phyloP scores from a whole-genome alignment of 805 yeast species.

The Nematodospora valgi region DNA sequence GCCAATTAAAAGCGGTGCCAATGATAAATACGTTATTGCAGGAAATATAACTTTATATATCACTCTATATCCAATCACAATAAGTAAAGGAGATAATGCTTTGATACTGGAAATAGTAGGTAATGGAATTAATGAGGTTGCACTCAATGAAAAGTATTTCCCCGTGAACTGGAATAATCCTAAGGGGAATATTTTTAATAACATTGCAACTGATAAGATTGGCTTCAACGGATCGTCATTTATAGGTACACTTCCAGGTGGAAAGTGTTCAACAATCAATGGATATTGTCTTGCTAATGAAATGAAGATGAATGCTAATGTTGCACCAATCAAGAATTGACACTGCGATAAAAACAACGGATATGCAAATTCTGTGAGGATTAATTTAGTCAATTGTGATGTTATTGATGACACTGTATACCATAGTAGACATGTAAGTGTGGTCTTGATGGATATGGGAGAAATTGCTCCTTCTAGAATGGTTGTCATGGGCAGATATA shows the following conservation, averaged over 20 bases:
- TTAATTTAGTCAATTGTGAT: conserved; percentile 59
- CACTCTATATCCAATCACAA: conserved; percentile 53
- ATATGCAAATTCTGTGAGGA: conserved; percentile 51
- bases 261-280: conserved; percentile 36
- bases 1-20: conserved; percentile 51
- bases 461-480: too few relatives aligned
- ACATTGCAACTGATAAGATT: conserved; percentile 24
- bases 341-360: conserved; percentile 65
- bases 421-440: conserved; percentile 53
- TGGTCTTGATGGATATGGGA: conserved; percentile 34
- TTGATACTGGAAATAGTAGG: conserved; percentile 71
- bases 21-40: conserved; percentile 46
- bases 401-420: conserved; percentile 60
- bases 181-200: conserved; percentile 54
- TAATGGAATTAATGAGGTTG: conserved; percentile 62
- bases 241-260: conserved; percentile 53
- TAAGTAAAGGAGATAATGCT: conserved; percentile 61
- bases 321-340: conserved; percentile 54
- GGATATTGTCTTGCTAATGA: conserved; percentile 29
- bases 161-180: conserved; percentile 67
- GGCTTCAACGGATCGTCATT: conserved; percentile 17
- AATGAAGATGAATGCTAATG: conserved; percentile 39
- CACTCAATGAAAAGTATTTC: conserved; percentile 58
- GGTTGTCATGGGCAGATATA: too few relatives aligned
- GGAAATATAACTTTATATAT: conserved; percentile 51